Percentiles rank a stretch among this genome's conserved stretches.
Conservation (phyloP, 768 basidiomycete genomes). For the Pleurotus tuber-regium region DNA sequence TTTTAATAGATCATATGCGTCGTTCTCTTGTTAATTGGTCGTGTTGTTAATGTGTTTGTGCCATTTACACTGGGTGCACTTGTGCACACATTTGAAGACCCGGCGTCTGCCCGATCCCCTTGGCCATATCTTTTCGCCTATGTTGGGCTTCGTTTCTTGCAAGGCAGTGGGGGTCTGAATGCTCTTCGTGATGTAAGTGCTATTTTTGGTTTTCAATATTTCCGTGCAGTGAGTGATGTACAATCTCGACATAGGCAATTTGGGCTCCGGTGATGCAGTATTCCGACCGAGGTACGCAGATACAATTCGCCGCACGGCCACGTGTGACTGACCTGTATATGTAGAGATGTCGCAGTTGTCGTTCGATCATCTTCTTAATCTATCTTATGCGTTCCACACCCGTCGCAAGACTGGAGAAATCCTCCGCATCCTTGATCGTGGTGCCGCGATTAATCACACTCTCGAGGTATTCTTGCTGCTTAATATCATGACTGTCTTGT, state of each 20-base stretch:
- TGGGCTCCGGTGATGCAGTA: constrained; percentile 92
- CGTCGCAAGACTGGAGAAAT: constrained; percentile 85
- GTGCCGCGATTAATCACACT: constrained; percentile 82
- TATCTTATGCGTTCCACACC: constrained; percentile 83
- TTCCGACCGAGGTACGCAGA: constrained; percentile 65
- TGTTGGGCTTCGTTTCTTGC: constrained; percentile 66
- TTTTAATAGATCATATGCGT: constrained; percentile 58
- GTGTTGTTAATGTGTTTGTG: constrained; percentile 70
- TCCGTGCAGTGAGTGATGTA: neutral
- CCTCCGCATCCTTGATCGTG: constrained; percentile 77
- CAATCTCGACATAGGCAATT: constrained; percentile 40
- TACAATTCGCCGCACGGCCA: neutral
- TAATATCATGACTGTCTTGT: neutral
- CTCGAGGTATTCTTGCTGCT: constrained; percentile 49
- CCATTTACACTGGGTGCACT: constrained; percentile 70
- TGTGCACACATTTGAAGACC: constrained; percentile 53
- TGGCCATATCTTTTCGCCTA: constrained; percentile 74
- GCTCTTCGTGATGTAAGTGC: constrained; percentile 57
- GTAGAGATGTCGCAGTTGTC: constrained; percentile 84
- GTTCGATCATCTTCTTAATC: constrained; percentile 83
- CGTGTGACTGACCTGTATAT: constrained; percentile 5
- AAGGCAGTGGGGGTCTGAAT: constrained; percentile 72
- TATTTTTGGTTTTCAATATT: constrained; percentile 2
- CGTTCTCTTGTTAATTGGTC: constrained; percentile 66
- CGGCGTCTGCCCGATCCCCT: constrained; percentile 40